phyloP scores from a whole-genome alignment of 176 grass and related monocot genomes.

The Paspalum notatum region DNA sequence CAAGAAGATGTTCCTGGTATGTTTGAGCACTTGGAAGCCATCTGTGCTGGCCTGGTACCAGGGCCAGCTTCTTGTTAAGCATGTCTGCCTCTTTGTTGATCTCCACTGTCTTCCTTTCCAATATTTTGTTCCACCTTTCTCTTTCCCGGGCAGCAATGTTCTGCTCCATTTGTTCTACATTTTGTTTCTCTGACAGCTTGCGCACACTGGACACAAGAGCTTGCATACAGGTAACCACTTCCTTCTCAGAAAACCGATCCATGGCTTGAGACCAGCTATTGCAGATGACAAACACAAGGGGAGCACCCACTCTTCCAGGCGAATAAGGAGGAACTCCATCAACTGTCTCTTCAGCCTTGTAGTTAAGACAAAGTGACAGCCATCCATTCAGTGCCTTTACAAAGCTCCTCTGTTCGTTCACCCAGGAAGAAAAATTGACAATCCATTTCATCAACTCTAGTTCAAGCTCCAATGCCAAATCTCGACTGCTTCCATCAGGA shows the following conservation, averaged over 20 bases:
- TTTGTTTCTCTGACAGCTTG: constrained; percentile 58
- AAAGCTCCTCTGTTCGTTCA: constrained; percentile 80
- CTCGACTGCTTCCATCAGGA: constrained; percentile 39
- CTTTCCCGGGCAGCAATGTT: constrained; percentile 52
- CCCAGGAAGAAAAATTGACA: constrained; percentile 74
- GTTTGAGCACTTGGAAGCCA: constrained; percentile 41
- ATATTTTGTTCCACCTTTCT: constrained; percentile 65
- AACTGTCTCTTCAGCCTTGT: constrained; percentile 51
- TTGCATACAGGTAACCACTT: constrained; percentile 62
- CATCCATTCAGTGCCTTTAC: constrained; percentile 86
- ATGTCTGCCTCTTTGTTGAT: constrained; percentile 80
- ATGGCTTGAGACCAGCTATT: constrained; percentile 83
- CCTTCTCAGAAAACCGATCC: constrained; percentile 73
- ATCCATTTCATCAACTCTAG: constrained; percentile 87
- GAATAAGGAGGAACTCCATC: constrained; percentile 72
- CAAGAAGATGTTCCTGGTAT: constrained; percentile 38
- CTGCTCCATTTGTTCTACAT: constrained; percentile 57
- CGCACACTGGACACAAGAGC: constrained; percentile 56
- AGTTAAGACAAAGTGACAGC: constrained; percentile 80
- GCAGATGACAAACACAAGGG: constrained; percentile 79
- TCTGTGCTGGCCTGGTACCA: constrained; percentile 60
- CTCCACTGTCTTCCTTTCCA: constrained; percentile 66
- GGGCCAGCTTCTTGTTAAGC: constrained; percentile 76
- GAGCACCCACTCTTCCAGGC: constrained; percentile 73
- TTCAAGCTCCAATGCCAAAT: constrained; percentile 72